A percentile compares a stretch with the other conserved stretches of the same genome.
phyloP scores from a whole-genome alignment of 805 yeast genomes.

The Candida sithepensis region DNA sequence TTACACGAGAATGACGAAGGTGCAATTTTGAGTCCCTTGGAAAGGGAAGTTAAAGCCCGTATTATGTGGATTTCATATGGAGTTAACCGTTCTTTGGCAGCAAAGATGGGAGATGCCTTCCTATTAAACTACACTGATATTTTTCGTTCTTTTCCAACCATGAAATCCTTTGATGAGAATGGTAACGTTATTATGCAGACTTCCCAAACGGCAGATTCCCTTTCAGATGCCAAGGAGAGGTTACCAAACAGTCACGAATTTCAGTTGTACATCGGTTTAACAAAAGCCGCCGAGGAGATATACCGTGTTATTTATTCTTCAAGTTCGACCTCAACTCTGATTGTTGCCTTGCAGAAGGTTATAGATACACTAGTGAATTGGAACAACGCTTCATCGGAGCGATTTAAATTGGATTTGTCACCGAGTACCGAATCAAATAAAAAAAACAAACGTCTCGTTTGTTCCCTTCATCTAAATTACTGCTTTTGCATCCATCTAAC shows the following conservation, averaged over 20 bases:
- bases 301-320: conserved; percentile 20
- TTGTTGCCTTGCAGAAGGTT: conserved; percentile 14
- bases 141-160: conserved; percentile 16
- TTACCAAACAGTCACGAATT: conserved; percentile 14
- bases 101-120: conserved; percentile 25
- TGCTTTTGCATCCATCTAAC: conserved; percentile 28
- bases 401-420: conserved; percentile 9
- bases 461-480: conserved; percentile 25
- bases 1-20: conserved; percentile 10
- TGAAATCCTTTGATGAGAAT: conserved; percentile 11
- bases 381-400: conserved; percentile 21
- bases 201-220: not conserved
- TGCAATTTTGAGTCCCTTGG: conserved; percentile 2
- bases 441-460: conserved; percentile 19
- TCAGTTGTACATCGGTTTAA: conserved; percentile 18
- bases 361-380: conserved; percentile 23
- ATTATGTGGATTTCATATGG: conserved; percentile 27
- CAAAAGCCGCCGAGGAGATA: conserved; percentile 23
- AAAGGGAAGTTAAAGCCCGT: conserved; percentile 20
- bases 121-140: conserved; percentile 15
- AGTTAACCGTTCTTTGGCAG: conserved; percentile 22
- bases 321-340: conserved; percentile 10
- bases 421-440: conserved; percentile 1
- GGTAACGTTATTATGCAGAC: conserved; percentile 1
- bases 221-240: not conserved